Evolutionary conservation across 2,329 filamentous ascomycete species (phyloP), one percentile per base, ranked within the genome.

Genomic region (Trichoderma polysporum): DNA sequence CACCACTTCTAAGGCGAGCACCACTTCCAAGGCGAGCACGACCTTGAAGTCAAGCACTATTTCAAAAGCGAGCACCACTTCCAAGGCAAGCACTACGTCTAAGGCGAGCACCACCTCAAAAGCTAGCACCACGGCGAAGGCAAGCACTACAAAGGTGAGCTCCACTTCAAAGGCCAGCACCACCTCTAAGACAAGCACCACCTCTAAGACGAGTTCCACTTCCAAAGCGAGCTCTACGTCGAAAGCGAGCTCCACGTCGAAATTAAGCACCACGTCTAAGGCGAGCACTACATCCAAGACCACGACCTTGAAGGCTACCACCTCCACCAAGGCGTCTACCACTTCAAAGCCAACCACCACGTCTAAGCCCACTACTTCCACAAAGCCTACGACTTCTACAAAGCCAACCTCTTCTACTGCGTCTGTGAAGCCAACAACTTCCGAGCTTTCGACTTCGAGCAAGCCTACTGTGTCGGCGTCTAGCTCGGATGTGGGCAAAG

Each of bases 331-430:
- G 29, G 22, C 31, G 22, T 29, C 59, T 9, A 50, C 58, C 12
- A 37, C 58, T 7, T 13, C 47, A 19, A 52, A 61, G 45, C 45
- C 58, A 2, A 35, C 5, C 25, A 60, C 57, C 10, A 27, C 59
- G 22, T 29, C 27, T 13, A 47, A 64, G 25, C 27, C 35, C 8
- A 45, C 59, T 7, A 64, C 60, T 22, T 54, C 62, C 7, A 25
- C 60, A 15, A 49, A 63, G 31, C 29, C 69, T 25, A 64, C 45
- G 13, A 60, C 66, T 12, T 56, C 67, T n/a, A 70, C 69, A 19
- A 29, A 41, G 27, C 27, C 35, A 3, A 52, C 27, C 58, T 37
- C 56, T 45, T 47, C 62, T 22, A 66, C 52, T n/a, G 52, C 62
- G 12, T 49, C 57, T 12, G 60, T 37, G 22, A 61, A 45, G 52